Percentiles rank a stretch among this genome's conserved stretches.
Evolutionary conservation across 306 rosid genomes (phyloP).

Genomic region (Corylus americana): DNA sequence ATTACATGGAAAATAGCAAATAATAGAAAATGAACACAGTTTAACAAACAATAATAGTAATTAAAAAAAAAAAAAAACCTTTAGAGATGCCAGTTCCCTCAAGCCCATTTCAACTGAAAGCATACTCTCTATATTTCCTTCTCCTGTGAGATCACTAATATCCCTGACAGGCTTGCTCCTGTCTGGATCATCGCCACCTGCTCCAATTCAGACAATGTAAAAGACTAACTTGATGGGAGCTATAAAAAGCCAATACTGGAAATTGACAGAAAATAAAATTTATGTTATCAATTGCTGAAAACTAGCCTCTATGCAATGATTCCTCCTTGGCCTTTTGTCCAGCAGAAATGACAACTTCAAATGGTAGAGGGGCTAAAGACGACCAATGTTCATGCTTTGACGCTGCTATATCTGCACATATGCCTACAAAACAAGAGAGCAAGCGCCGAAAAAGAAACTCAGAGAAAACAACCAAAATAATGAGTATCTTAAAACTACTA

Average conservation of each 20-base stretch:
- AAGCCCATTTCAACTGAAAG: slow-evolving; percentile 97
- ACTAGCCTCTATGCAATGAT: slow-evolving; percentile 67
- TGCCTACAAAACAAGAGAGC: slow-evolving; percentile 54
- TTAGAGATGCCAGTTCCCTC: slow-evolving; percentile 78
- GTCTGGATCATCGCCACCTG: slow-evolving; percentile 70
- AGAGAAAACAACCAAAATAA: slow-evolving; percentile 8
- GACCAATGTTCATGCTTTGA: slow-evolving; percentile 93
- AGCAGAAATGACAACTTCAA: slow-evolving; percentile 86
- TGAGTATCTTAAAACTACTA: not conserved
- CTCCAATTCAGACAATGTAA: slow-evolving; percentile 26
- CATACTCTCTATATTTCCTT: slow-evolving; percentile 96
- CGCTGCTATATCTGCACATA: slow-evolving; percentile 77
- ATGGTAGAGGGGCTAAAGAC: slow-evolving; percentile 92
- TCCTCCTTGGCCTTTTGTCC: slow-evolving; percentile 99
- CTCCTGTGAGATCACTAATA: slow-evolving; percentile 81
- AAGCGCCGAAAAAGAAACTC: slow-evolving; percentile 2
- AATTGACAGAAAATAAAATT: not conserved
- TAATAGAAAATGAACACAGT: not conserved
- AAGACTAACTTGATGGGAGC: not conserved
- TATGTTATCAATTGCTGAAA: not conserved
- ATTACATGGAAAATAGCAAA: slow-evolving; percentile 4
- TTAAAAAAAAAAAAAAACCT: slow-evolving; percentile 48
- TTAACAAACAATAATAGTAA: not conserved
- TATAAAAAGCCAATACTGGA: slow-evolving; percentile 2
- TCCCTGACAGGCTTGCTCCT: slow-evolving; percentile 66